phyloP scores from a whole-genome alignment of 495 filamentous ascomycete species.

The Talaromyces trachyspermus region DNA sequence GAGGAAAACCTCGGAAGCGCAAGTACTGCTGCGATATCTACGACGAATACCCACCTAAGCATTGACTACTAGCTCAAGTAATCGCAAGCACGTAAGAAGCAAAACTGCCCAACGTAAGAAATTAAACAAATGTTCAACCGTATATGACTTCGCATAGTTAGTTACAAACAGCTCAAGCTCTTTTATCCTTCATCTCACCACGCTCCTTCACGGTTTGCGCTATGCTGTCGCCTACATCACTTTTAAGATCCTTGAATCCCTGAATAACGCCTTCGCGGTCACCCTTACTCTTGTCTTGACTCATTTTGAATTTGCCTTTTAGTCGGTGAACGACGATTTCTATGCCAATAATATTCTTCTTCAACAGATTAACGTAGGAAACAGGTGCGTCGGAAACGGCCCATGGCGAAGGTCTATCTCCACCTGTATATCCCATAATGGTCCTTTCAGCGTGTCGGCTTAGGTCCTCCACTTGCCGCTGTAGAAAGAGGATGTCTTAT shows the following conservation, averaged over 20 bases:
- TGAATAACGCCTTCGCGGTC: constrained; percentile 42
- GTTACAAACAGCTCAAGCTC: not conserved
- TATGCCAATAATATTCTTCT: constrained; percentile 45
- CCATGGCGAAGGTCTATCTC: constrained; percentile 30
- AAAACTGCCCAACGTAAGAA: too few relatives aligned
- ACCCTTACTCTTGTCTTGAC: constrained; percentile 37
- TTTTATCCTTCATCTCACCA: constrained; percentile 22
- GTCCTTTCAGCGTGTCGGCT: constrained; percentile 35
- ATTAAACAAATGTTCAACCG: too few relatives aligned
- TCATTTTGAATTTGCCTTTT: constrained; percentile 49
- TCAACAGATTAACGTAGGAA: constrained; percentile 34
- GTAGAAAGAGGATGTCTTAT: constrained; percentile 33
- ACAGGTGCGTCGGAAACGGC: constrained; percentile 39
- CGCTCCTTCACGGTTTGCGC: constrained; percentile 39
- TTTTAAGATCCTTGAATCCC: constrained; percentile 37
- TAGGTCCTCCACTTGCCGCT: constrained; percentile 40
- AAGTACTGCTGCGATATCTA: too few relatives aligned
- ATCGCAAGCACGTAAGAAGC: too few relatives aligned
- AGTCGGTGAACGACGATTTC: constrained; percentile 36
- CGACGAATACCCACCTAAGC: too few relatives aligned
- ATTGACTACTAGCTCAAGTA: too few relatives aligned
- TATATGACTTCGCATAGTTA: too few relatives aligned
- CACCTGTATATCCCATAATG: constrained; percentile 38
- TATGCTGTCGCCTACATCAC: constrained; percentile 30
- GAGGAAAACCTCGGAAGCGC: too few relatives aligned